These are phyloP conservation scores for Rhododendron mucronatum DNA, from an alignment of 148 eudicot species.

Conservation along the genomic window DNA sequence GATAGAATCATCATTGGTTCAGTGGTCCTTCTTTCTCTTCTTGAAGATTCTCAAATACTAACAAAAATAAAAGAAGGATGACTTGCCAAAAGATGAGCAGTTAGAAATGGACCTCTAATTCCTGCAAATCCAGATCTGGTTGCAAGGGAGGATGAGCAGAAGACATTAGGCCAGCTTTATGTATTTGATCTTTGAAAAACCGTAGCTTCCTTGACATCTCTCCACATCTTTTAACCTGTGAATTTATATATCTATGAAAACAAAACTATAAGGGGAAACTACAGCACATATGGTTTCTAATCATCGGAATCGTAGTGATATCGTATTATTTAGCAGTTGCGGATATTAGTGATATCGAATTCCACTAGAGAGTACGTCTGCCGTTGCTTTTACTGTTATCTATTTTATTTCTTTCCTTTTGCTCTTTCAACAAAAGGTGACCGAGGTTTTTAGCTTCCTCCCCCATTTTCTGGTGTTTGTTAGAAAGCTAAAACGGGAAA, in stretches of 20 bases:
- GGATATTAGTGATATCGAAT: background rate
- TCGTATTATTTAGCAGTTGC: background rate
- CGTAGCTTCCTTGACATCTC: constrained; percentile 98
- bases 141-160: constrained; percentile 61
- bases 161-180: constrained; percentile 63
- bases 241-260: constrained; percentile 1
- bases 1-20: background rate
- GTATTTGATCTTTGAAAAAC: constrained; percentile 92
- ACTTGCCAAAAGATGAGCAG: background rate
- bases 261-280: background rate
- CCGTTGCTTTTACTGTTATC: background rate
- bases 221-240: constrained; percentile 94
- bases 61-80: background rate
- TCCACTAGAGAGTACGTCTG: background rate
- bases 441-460: background rate
- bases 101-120: constrained; percentile 64
- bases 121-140: constrained; percentile 80
- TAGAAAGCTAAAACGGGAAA: constrained; percentile 5
- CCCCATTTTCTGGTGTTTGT: background rate
- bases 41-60: background rate
- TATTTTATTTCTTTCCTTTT: background rate
- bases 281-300: background rate
- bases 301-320: background rate
- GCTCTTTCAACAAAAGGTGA: constrained; percentile 6
- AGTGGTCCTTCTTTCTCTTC: background rate